A percentile compares a stretch with the other conserved stretches of the same genome.
Conservation (phyloP, 768 basidiomycete species). For the Tylopilus plumbeoviolaceoides region DNA sequence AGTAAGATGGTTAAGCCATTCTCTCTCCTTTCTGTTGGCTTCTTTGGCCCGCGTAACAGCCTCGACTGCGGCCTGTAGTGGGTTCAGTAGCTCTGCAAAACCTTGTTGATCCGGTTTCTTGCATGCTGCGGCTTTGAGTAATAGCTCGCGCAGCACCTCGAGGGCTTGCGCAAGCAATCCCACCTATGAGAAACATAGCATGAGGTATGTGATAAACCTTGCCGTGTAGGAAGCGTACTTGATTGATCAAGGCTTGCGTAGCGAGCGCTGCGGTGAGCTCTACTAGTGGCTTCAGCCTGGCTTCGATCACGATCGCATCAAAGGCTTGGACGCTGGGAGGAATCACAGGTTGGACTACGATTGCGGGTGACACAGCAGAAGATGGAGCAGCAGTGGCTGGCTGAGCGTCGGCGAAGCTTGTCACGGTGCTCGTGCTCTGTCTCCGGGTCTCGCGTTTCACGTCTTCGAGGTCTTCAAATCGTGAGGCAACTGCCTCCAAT, state of each 20-base stretch:
- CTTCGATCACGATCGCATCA: constrained; percentile 68
- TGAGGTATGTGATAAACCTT: constrained; percentile 1
- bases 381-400: constrained; percentile 29
- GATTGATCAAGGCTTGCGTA: constrained; percentile 64
- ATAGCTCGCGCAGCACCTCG: constrained; percentile 59
- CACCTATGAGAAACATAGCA: constrained; percentile 44
- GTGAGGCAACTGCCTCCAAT: constrained; percentile 88
- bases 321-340: constrained; percentile 69
- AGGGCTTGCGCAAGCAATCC: constrained; percentile 64
- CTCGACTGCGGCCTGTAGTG: constrained; percentile 68
- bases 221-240: constrained; percentile 47
- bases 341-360: constrained; percentile 37
- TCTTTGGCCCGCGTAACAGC: constrained; percentile 82
- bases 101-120: constrained; percentile 69
- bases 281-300: constrained; percentile 69
- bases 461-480: constrained; percentile 90
- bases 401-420: constrained; percentile 21
- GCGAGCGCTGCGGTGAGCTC: constrained; percentile 70
- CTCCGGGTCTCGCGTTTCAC: constrained; percentile 22
- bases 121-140: constrained; percentile 67
- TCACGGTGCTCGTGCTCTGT: constrained; percentile 31
- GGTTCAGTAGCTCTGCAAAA: constrained; percentile 56
- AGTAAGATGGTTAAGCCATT: constrained; percentile 79
- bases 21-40: constrained; percentile 69
- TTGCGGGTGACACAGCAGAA: constrained; percentile 34